phyloP scores from a whole-genome alignment of 169 alveolate genomes.

The Plasmodium coatneyi region DNA sequence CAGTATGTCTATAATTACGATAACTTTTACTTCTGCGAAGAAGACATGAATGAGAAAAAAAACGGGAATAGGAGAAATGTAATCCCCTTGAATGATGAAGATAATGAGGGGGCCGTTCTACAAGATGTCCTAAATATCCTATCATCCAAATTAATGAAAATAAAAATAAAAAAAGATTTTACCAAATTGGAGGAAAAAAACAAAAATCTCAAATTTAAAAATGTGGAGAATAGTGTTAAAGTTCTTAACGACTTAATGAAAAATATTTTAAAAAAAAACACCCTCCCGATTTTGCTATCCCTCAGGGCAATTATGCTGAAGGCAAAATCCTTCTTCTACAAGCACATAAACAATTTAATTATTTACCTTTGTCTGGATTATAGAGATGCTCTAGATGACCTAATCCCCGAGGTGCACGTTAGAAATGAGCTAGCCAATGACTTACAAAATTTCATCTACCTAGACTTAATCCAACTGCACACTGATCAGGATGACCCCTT shows the following conservation, averaged over 20 bases:
- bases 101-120: slow-evolving; percentile 38
- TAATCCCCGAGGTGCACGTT: slow-evolving; percentile 23
- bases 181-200: slow-evolving; percentile 71
- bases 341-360: slow-evolving; percentile 27
- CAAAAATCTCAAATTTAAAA: slow-evolving; percentile 36
- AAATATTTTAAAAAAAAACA: slow-evolving; percentile 67
- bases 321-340: slow-evolving; percentile 49
- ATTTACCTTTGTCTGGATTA: slow-evolving; percentile 57
- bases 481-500: slow-evolving; percentile 23
- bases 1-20: slow-evolving; percentile 67
- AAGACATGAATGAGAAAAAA: slow-evolving; percentile 8
- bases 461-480: slow-evolving; percentile 2
- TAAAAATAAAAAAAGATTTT: slow-evolving; percentile 67
- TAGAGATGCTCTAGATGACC: slow-evolving; percentile 38
- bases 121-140: slow-evolving; percentile 43
- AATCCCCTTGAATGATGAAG: slow-evolving; percentile 60
- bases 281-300: slow-evolving; percentile 54
- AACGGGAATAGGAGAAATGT: background rate
- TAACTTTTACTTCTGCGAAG: slow-evolving; percentile 57
- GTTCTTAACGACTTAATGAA: slow-evolving; percentile 60
- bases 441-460: slow-evolving; percentile 27
- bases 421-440: slow-evolving; percentile 33
- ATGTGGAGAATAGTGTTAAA: slow-evolving; percentile 72
- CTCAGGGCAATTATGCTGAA: slow-evolving; percentile 44
- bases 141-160: slow-evolving; percentile 53